phyloP scores from a whole-genome alignment of 2,329 filamentous ascomycete genomes.

The Lasiodiplodia sp. region DNA sequence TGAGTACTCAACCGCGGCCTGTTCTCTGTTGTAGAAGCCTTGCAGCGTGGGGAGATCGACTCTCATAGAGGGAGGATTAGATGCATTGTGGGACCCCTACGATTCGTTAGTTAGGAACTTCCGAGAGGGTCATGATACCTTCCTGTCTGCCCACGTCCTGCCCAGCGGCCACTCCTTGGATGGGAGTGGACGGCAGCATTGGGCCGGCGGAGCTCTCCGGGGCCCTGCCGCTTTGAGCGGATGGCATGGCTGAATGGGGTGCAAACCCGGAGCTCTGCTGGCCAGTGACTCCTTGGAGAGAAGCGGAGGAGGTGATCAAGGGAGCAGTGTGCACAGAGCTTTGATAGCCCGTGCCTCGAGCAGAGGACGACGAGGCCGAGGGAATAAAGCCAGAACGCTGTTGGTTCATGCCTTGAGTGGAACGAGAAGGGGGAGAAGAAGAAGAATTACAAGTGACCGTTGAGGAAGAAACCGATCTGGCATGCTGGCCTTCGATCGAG shows the following conservation, averaged over 20 bases:
- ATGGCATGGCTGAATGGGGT: neutral
- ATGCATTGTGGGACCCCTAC: neutral
- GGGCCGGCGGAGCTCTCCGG: neutral
- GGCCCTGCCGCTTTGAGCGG: neutral
- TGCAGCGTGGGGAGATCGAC: neutral
- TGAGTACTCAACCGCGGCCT: neutral
- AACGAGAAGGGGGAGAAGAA: neutral
- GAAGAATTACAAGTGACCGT: no score
- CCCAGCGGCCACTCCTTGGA: neutral
- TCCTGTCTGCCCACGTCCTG: neutral
- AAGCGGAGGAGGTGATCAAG: neutral
- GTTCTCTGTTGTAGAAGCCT: neutral
- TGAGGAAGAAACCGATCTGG: neutral
- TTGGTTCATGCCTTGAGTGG: neutral
- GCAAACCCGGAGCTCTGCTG: neutral
- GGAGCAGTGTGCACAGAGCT: neutral
- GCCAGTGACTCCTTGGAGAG: neutral
- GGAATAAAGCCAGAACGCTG: neutral
- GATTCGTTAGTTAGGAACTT: neutral
- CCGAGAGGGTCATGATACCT: neutral
- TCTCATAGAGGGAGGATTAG: neutral
- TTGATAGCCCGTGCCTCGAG: neutral
- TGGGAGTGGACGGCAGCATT: neutral
- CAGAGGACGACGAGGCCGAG: neutral
- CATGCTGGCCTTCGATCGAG: neutral